Conservation (phyloP, 257 asterid species). For the Scutellaria minor region DNA sequence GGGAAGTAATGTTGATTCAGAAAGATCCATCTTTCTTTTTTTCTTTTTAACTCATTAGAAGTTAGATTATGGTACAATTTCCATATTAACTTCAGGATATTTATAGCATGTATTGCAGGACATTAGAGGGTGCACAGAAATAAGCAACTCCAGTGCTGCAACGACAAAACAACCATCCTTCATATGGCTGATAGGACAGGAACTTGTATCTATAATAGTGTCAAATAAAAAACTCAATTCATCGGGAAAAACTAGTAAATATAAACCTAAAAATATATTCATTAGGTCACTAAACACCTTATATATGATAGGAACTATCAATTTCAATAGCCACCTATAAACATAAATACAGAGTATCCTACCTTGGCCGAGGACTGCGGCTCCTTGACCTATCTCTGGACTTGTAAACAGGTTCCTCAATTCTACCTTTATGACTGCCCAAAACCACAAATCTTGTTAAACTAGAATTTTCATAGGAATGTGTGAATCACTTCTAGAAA, state of each 20-base stretch:
- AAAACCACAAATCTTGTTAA: constrained; percentile 22
- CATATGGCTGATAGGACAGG: too few relatives aligned
- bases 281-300: not conserved
- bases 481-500: not conserved
- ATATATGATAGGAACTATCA: not conserved
- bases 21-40: not conserved
- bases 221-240: not conserved
- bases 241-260: not conserved
- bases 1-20: not conserved
- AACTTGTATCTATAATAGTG: too few relatives aligned
- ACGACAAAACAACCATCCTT: too few relatives aligned
- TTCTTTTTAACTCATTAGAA: not conserved
- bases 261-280: not conserved
- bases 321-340: not conserved
- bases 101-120: not conserved
- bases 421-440: constrained; percentile 78
- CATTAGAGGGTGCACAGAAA: not conserved
- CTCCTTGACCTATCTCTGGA: constrained; percentile 78
- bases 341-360: constrained; percentile 8
- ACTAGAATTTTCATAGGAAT: not conserved
- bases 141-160: not conserved
- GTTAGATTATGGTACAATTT: not conserved
- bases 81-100: not conserved
- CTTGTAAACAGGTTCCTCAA: constrained; percentile 71
- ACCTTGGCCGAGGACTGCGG: constrained; percentile 96